Evolutionary conservation across 441 rosid genomes (phyloP), one percentile per base, ranked within the genome.

Genomic region (Iberis amara): DNA sequence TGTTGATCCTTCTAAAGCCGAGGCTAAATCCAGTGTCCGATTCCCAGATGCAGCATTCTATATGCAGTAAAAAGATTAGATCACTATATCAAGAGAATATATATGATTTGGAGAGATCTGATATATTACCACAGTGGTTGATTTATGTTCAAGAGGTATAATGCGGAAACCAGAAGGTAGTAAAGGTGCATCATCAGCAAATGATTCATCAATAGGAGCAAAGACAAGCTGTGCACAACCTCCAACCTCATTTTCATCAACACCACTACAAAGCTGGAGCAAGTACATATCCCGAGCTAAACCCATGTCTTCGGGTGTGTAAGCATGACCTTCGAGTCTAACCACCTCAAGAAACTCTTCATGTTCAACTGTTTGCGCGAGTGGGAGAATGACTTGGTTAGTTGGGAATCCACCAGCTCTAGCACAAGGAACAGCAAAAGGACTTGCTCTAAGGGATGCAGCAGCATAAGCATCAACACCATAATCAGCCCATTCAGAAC

Each of bases 291-390:
- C 95, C 23, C 81, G 75, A 26, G 86, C 85, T 70, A 86, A 61
- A 63, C 94, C 89, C 63, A 84, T 74, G 58, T 89, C 94, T 72
- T 81, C 97, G 6, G 89, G 91, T 10, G 95, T 80, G 72, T 83
- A 82, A 47, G 95, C 85, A 63, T 82, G 87, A 33, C 91, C 89
- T 64, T 89, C 97, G 26, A 89, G 68, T 62, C 97, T 77, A 68
- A 89, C 95, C 57, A 89, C 95, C 70, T 89, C 97, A 76, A 86
- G 69, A 56, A 74, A 86, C 97, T 89, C 97, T 61, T 89, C 97
- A 53, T 89, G 91, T 65, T 89, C 94, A 35, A 84, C 76, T 0
- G 94, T 89, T 59, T 80, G 96, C 4, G 94, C 97, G 6, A 86
- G 82, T 50, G 95, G 97, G 40, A 89, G 69, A 68, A 84, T 84